Base-by-base conservation (phyloP, 2,329 filamentous ascomycete genomes). In the Cladosporium sp. region DNA sequence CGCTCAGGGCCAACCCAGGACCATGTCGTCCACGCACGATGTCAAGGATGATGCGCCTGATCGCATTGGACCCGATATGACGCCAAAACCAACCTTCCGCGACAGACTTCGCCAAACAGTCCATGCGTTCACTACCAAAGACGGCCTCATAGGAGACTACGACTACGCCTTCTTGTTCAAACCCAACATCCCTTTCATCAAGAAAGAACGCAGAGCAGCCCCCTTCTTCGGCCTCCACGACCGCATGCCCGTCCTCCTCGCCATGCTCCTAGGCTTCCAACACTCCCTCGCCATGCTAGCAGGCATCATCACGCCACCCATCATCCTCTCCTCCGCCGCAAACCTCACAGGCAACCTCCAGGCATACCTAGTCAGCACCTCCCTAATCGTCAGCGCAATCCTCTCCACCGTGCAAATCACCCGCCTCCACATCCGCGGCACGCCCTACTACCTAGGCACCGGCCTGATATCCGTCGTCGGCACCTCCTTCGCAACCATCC, bases 81-180 rank as follows among this genome's bases (percentile, higher is more conserved):
- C 57, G 13, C 70, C 65, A 1, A 72, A 70, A 59, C 66, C 67
- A 39, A 68, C 67, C 16, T 68, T 72, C 53, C 64, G 64, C 33
- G 69, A 74, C 18, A 70, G 69, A 47, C 55, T 65, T 29, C 62
- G 69, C 49, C 64, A 68, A n/a, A 51, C 72, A 41, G 59, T 62
- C 1, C 73, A 69, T 52, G 70, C 73, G 3, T 73, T 77, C 53
- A 77, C 74, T 0, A 77, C 75, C 11, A 78, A 70, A 65, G 72
- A 73, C 16, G 91, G 91, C 11, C 77, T 95, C 20, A 69, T 96
- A 50, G 91, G 91, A 55, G 77, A 83, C 60, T 96, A 96, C 69
- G 86, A 96, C 76, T 96, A 96, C 77, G 86, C 68, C 30, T 93
- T 90, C 62, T 82, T 96, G 35, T 95, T 96, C 75, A 82, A 74